These are phyloP conservation scores for Xylariaceae sp. DNA, from an alignment of 2,329 filamentous ascomycete genomes.

Conservation along the genomic window DNA sequence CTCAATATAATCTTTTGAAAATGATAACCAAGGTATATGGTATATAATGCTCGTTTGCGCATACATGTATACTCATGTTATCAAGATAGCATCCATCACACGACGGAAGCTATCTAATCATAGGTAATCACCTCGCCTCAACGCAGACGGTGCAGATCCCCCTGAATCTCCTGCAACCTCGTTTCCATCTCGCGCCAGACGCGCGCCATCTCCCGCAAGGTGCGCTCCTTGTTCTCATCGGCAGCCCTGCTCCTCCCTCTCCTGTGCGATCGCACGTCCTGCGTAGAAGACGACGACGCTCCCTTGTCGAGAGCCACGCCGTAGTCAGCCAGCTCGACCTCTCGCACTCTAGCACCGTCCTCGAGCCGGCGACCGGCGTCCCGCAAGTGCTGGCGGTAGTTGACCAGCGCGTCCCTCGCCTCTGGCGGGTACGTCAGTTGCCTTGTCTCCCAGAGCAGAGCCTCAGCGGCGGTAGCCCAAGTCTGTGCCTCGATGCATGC, in stretches of 20 bases:
- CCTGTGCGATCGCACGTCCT: slow-evolving; percentile 14
- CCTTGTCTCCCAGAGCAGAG: slow-evolving; percentile 33
- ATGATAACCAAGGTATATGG: not conserved
- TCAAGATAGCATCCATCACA: not conserved
- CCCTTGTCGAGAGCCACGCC: slow-evolving; percentile 38
- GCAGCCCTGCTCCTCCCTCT: slow-evolving; percentile 8
- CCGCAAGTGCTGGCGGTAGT: slow-evolving; percentile 45
- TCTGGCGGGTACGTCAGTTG: slow-evolving; percentile 42
- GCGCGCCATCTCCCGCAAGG: slow-evolving; percentile 50
- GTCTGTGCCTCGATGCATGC: slow-evolving; percentile 41
- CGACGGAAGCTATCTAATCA: not conserved
- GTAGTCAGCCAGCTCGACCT: slow-evolving; percentile 45
- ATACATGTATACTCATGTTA: not conserved
- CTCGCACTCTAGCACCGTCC: slow-evolving; percentile 39
- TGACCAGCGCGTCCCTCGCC: slow-evolving; percentile 38
- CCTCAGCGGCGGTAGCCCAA: slow-evolving; percentile 36
- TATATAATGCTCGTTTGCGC: not conserved
- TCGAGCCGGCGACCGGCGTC: slow-evolving; percentile 43
- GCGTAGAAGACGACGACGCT: slow-evolving; percentile 42
- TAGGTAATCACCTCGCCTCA: slow-evolving; percentile 4
- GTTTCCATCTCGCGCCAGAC: slow-evolving; percentile 46
- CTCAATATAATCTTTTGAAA: not conserved
- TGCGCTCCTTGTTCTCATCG: slow-evolving; percentile 39
- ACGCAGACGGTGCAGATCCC: slow-evolving; percentile 39
- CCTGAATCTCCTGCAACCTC: slow-evolving; percentile 45